phyloP scores from a whole-genome alignment of 1,284 basidiomycete genomes.

The Fistulina hepatica region DNA sequence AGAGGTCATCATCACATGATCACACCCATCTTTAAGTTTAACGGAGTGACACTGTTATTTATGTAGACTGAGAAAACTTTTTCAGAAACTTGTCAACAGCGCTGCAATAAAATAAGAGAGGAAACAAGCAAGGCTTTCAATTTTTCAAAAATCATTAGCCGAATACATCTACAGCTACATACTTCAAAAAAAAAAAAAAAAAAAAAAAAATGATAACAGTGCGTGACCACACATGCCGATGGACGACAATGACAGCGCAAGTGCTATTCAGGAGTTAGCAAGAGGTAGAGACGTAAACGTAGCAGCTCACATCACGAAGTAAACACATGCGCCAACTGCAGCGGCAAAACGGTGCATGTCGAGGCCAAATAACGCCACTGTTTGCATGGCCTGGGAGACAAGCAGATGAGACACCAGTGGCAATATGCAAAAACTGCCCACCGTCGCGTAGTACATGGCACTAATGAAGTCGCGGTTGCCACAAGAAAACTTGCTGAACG shows the following conservation, averaged over 20 bases:
- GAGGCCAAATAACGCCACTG: constrained; percentile 69
- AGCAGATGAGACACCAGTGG: constrained; percentile 17
- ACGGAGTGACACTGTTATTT: no score
- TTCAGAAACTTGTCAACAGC: no score
- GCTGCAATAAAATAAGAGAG: no score
- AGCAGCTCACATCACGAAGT: constrained; percentile 59
- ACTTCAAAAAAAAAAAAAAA: no score
- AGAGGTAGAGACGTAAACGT: constrained; percentile 18
- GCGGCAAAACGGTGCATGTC: constrained; percentile 61
- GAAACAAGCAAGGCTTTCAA: no score
- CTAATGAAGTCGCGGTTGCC: constrained; percentile 47
- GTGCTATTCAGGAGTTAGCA: neutral
- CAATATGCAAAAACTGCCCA: constrained; percentile 9
- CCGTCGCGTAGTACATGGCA: constrained; percentile 51
- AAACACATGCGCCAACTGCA: constrained; percentile 42
- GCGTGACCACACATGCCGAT: constrained; percentile 42
- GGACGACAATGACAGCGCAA: constrained; percentile 29
- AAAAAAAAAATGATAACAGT: constrained; percentile 40
- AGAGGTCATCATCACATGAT: no score
- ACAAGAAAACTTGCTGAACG: constrained; percentile 24
- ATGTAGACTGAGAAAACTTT: no score
- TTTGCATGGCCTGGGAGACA: constrained; percentile 54
- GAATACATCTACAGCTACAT: no score
- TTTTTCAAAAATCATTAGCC: no score
- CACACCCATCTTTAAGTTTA: no score